Evolutionary conservation across 2,329 filamentous ascomycete genomes (phyloP).

Genomic region (Aspergillus tanneri): DNA sequence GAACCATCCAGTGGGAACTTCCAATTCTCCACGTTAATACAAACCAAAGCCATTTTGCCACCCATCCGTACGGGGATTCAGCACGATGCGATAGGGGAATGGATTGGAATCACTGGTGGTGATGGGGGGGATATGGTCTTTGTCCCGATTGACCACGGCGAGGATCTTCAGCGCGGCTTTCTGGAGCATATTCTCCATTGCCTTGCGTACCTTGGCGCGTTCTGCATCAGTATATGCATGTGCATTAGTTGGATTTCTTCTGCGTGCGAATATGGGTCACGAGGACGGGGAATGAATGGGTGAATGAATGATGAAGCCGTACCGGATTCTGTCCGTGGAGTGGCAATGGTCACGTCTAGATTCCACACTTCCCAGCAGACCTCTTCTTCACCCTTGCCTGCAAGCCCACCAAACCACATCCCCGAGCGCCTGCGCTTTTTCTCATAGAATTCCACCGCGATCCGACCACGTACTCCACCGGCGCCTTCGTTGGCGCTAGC

Average conservation of each 20-base stretch:
- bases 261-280: neutral
- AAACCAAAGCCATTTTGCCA: constrained; percentile 80
- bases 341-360: constrained; percentile 87
- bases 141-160: constrained; percentile 80
- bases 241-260: constrained; percentile 1
- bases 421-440: constrained; percentile 81
- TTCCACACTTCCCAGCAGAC: constrained; percentile 98
- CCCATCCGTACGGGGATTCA: constrained; percentile 77
- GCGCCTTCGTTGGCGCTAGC: constrained; percentile 37
- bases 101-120: constrained; percentile 89
- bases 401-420: constrained; percentile 59
- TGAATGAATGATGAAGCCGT: constrained; percentile 34
- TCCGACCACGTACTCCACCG: constrained; percentile 69
- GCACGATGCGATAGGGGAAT: constrained; percentile 88
- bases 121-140: constrained; percentile 95
- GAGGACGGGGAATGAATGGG: neutral
- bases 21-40: constrained; percentile 50
- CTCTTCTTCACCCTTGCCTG: constrained; percentile 75
- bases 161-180: constrained; percentile 89
- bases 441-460: constrained; percentile 92
- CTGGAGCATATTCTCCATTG: constrained; percentile 86
- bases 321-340: constrained; percentile 86
- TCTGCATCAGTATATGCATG: constrained; percentile 58
- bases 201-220: constrained; percentile 79
- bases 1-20: neutral